Percentiles rank a stretch among this genome's conserved stretches.
These are phyloP conservation scores for Vickermania spadyakhi DNA, from an alignment of 208 protist genomes.

Conservation along the genomic window DNA sequence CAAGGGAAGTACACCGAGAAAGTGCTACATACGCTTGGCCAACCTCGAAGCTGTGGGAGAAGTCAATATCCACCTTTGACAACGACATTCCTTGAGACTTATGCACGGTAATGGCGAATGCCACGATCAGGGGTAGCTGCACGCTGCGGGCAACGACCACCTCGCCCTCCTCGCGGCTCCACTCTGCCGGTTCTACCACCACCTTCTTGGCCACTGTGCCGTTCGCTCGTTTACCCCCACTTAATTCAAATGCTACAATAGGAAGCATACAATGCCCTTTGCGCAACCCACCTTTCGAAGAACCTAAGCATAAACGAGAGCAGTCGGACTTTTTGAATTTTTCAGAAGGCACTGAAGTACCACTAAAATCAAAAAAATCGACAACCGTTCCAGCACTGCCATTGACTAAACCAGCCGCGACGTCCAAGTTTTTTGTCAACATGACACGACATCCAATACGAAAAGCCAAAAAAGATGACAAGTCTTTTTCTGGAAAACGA, in stretches of 20 bases:
- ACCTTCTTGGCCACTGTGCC: constrained; percentile 14
- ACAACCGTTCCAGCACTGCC: constrained; percentile 67
- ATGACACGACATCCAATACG: constrained; percentile 79
- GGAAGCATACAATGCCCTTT: constrained; percentile 40
- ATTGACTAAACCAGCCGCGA: constrained; percentile 58
- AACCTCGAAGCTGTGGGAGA: constrained; percentile 63
- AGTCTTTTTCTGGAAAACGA: constrained; percentile 17
- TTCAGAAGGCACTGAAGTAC: constrained; percentile 10
- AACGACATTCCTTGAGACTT: constrained; percentile 95
- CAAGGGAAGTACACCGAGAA: constrained; percentile 68
- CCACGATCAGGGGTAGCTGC: constrained; percentile 91
- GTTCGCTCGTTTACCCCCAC: constrained; percentile 4
- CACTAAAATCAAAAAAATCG: constrained; percentile 58
- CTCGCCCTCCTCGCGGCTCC: constrained; percentile 51
- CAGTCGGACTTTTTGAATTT: constrained; percentile 25
- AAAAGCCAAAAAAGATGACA: constrained; percentile 33
- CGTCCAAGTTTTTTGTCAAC: constrained; percentile 77
- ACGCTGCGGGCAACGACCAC: constrained; percentile 26
- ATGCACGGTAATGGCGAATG: constrained; percentile 95
- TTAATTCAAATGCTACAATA: constrained; percentile 39
- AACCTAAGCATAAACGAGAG: constrained; percentile 16
- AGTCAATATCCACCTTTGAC: constrained; percentile 74
- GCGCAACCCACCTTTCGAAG: constrained; percentile 2
- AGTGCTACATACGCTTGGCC: constrained; percentile 87
- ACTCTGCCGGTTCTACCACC: constrained; percentile 70